These are phyloP conservation scores for Ascochyta lentis DNA, from an alignment of 2,329 filamentous ascomycete species.

Conservation along the genomic window DNA sequence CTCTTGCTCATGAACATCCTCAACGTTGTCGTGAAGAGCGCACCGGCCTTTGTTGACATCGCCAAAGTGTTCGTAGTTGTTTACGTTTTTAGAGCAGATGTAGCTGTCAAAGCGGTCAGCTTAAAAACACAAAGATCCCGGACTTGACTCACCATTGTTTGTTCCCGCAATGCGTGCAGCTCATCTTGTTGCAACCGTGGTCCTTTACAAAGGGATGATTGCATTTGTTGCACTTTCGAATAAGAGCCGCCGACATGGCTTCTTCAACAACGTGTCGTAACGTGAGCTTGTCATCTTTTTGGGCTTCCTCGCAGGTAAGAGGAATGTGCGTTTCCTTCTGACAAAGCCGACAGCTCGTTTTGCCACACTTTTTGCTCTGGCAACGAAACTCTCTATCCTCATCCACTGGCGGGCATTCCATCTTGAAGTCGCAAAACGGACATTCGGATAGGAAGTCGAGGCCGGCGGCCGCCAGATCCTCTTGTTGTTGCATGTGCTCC, in stretches of 20 bases:
- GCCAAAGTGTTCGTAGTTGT: constrained; percentile 74
- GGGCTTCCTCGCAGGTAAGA: constrained; percentile 70
- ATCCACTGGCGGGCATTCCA: constrained; percentile 71
- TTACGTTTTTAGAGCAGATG: constrained; percentile 70
- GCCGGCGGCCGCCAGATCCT: constrained; percentile 70
- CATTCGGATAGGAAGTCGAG: constrained; percentile 77
- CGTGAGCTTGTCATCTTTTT: constrained; percentile 65
- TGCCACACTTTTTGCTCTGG: constrained; percentile 68
- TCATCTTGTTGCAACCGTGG: constrained; percentile 84
- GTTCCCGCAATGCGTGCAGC: constrained; percentile 66
- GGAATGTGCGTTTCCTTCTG: constrained; percentile 73
- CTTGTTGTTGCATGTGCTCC: constrained; percentile 73
- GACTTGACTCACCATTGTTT: constrained; percentile 59
- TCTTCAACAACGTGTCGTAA: constrained; percentile 77
- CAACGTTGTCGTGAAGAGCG: constrained; percentile 69
- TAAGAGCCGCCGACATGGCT: constrained; percentile 80
- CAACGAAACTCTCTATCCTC: constrained; percentile 77
- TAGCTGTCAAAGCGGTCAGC: constrained; percentile 59
- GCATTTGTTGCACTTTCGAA: constrained; percentile 76
- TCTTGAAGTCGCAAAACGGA: constrained; percentile 83
- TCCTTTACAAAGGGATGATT: constrained; percentile 80
- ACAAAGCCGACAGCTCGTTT: constrained; percentile 64
- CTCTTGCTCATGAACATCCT: constrained; percentile 68
- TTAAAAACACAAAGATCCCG: not conserved
- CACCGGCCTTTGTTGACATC: constrained; percentile 57